phyloP scores from a whole-genome alignment of 768 basidiomycete species.

The Flagelloscypha sp. region DNA sequence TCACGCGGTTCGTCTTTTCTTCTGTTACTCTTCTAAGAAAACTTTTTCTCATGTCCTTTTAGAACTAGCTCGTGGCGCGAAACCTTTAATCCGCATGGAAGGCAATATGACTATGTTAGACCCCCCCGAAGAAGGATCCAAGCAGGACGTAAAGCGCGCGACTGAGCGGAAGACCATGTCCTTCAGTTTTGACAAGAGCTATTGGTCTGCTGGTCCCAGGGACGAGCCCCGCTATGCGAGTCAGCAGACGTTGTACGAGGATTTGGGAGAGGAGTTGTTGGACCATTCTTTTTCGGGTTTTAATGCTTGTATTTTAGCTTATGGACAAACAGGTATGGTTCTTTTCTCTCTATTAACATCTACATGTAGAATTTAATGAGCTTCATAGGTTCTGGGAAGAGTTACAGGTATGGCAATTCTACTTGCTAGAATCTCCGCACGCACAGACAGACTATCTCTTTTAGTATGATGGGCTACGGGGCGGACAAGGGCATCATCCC shows the following conservation, averaged over 20 bases:
- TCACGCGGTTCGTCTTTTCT: constrained; percentile 60
- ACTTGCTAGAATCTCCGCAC: not conserved
- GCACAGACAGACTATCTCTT: constrained; percentile 6
- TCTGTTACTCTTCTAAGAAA: constrained; percentile 3
- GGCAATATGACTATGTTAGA: constrained; percentile 90
- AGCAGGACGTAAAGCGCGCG: constrained; percentile 68
- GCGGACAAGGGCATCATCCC: constrained; percentile 97
- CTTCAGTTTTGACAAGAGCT: constrained; percentile 96
- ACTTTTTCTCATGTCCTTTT: constrained; percentile 8
- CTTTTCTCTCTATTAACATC: not conserved
- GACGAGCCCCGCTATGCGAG: constrained; percentile 89
- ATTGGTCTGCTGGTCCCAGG: constrained; percentile 89
- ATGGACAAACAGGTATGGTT: constrained; percentile 79
- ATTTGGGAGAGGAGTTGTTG: constrained; percentile 87
- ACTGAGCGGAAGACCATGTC: constrained; percentile 84
- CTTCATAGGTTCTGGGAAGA: constrained; percentile 75
- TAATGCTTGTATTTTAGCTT: constrained; percentile 98
- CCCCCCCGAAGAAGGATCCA: constrained; percentile 72
- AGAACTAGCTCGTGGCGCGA: constrained; percentile 94
- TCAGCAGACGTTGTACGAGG: constrained; percentile 90
- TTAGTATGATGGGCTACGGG: constrained; percentile 95
- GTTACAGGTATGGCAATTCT: constrained; percentile 61
- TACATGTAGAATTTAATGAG: constrained; percentile 4
- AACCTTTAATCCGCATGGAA: constrained; percentile 88
- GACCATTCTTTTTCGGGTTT: constrained; percentile 96